These are phyloP conservation scores for Mortierella sp. DNA, from an alignment of 371 early-diverging fungal species.

Conservation along the genomic window DNA sequence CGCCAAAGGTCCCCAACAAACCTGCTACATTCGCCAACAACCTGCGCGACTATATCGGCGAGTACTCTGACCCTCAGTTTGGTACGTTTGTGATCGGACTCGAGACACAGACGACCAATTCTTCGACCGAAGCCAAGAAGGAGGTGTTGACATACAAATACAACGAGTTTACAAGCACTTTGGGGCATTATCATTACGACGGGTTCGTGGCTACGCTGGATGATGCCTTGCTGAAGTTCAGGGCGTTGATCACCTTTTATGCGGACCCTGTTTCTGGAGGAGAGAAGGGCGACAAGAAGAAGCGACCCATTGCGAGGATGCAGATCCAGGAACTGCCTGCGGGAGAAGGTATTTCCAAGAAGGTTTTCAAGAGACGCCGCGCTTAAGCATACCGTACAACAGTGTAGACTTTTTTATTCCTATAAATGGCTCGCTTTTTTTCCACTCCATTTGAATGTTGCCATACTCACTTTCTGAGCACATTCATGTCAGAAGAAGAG, in stretches of 20 bases:
- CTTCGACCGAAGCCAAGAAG: neutral
- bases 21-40: neutral
- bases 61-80: neutral
- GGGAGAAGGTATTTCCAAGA: neutral
- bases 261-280: neutral
- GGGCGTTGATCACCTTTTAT: neutral
- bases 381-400: no score
- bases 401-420: no score
- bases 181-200: constrained; percentile 27
- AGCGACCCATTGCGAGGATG: neutral
- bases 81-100: neutral
- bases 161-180: neutral
- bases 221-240: neutral
- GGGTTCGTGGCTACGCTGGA: constrained; percentile 5
- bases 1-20: neutral
- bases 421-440: no score
- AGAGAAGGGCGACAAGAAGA: neutral
- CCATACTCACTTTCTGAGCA: no score
- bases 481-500: no score
- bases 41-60: neutral
- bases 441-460: no score
- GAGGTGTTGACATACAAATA: neutral
- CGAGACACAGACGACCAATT: neutral
- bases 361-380: neutral
- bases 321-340: neutral